A percentile compares a stretch with the other conserved stretches of the same genome.
Evolutionary conservation across 495 filamentous ascomycete species (phyloP).

Genomic region (Penicillium flavigenum): DNA sequence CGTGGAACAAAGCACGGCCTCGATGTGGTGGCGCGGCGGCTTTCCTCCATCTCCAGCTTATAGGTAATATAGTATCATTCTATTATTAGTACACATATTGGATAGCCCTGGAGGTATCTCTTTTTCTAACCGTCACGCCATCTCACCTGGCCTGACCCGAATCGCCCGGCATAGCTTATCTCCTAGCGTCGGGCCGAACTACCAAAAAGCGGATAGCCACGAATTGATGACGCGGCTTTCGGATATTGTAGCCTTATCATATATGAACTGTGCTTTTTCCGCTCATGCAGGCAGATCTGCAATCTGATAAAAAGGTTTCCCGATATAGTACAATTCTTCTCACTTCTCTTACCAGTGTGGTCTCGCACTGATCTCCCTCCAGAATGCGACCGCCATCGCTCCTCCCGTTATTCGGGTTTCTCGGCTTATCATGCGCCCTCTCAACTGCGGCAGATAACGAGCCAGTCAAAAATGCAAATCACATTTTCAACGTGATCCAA

Average conservation of each 20-base stretch:
- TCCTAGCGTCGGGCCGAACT: conserved; percentile 9
- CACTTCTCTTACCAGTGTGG: no score
- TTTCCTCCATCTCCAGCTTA: no score
- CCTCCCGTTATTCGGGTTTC: conserved; percentile 13
- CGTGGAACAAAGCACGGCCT: no score
- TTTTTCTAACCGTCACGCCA: no score
- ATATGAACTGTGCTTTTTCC: neutral
- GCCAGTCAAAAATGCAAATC: conserved; percentile 46
- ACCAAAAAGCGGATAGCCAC: neutral
- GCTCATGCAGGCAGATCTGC: neutral
- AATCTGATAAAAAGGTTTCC: conserved; percentile 8
- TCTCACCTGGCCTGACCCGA: neutral
- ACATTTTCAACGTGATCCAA: conserved; percentile 67
- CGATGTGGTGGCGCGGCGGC: no score
- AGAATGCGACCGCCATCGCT: conserved; percentile 18
- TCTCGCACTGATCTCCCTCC: neutral
- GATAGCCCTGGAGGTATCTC: no score
- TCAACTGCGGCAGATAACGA: neutral
- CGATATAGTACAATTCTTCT: neutral
- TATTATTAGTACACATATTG: no score
- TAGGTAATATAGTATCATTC: no score
- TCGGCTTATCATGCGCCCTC: conserved; percentile 13
- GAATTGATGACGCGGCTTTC: conserved; percentile 9
- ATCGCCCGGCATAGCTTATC: conserved; percentile 1
- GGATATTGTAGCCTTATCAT: neutral